Conservation (phyloP, 371 early-diverging fungal species). For the Mortierella sp. region DNA sequence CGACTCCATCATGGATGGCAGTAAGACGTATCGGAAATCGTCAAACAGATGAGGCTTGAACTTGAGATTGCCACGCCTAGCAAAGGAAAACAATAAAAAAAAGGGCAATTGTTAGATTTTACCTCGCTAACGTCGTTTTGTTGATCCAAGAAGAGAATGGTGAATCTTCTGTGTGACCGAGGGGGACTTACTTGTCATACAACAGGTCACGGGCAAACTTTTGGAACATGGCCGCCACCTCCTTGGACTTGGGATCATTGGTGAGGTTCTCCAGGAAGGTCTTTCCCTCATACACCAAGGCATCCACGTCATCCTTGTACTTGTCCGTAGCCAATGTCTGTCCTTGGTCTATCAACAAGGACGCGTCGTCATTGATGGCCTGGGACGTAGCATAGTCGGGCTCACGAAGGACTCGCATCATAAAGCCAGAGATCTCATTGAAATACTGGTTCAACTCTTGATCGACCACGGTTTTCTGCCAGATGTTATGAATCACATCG, state of each 20-base stretch:
- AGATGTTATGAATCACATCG: slow-evolving; percentile 45
- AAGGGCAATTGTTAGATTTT: too few relatives aligned
- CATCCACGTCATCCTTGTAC: slow-evolving; percentile 35
- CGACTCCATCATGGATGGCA: slow-evolving; percentile 66
- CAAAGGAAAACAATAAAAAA: neutral
- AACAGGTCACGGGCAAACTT: slow-evolving; percentile 26
- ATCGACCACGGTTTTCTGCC: slow-evolving; percentile 49
- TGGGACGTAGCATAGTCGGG: slow-evolving; percentile 40
- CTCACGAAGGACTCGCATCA: slow-evolving; percentile 35
- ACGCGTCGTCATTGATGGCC: slow-evolving; percentile 26
- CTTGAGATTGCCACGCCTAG: slow-evolving; percentile 58
- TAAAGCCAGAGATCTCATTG: slow-evolving; percentile 36
- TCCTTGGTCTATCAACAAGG: slow-evolving; percentile 28
- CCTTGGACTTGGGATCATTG: slow-evolving; percentile 27
- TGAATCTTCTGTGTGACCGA: too few relatives aligned
- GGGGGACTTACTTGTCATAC: slow-evolving; percentile 25
- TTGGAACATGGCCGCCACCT: slow-evolving; percentile 32
- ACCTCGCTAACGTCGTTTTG: too few relatives aligned
- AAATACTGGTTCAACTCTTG: slow-evolving; percentile 53
- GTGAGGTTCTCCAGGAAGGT: slow-evolving; percentile 35
- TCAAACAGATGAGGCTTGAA: slow-evolving; percentile 69
- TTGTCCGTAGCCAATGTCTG: slow-evolving; percentile 23
- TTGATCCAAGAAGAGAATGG: too few relatives aligned
- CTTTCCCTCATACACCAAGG: slow-evolving; percentile 25
- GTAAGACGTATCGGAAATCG: slow-evolving; percentile 62